phyloP scores from a whole-genome alignment of 2,329 filamentous ascomycete genomes.

The Metarhizium album region DNA sequence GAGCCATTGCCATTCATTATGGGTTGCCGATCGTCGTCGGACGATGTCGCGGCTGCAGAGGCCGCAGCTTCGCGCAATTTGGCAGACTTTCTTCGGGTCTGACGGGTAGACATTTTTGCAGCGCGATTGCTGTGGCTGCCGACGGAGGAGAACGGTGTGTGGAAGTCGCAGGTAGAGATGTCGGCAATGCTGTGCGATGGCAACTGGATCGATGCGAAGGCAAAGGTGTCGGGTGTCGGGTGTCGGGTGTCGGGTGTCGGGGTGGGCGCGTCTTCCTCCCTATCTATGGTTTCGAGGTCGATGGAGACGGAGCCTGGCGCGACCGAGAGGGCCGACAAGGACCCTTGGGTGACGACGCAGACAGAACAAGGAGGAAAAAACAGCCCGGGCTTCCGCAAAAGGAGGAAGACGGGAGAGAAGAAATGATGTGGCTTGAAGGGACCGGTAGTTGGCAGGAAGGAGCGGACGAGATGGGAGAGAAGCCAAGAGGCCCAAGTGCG shows the following conservation, averaged over 20 bases:
- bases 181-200: conserved; percentile 5
- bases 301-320: neutral
- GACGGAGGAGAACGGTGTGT: neutral
- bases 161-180: neutral
- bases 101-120: conserved; percentile 26
- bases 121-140: neutral
- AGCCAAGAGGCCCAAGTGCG: neutral
- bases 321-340: conserved; percentile 5
- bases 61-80: conserved; percentile 20
- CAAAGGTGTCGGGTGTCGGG: neutral
- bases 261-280: neutral
- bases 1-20: conserved; percentile 36
- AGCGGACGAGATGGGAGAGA: neutral
- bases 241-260: too few relatives aligned
- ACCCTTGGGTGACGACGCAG: neutral
- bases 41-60: conserved; percentile 10
- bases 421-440: neutral
- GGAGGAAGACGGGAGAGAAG: neutral
- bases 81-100: conserved; percentile 28
- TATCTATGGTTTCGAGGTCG: conserved; percentile 1
- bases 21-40: conserved; percentile 18
- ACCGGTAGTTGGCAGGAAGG: neutral
- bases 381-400: neutral
- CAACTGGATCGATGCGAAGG: conserved; percentile 1
- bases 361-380: neutral